Evolutionary conservation across 371 early-diverging fungal genomes (phyloP).

Genomic region (Haplosporangium sp.): DNA sequence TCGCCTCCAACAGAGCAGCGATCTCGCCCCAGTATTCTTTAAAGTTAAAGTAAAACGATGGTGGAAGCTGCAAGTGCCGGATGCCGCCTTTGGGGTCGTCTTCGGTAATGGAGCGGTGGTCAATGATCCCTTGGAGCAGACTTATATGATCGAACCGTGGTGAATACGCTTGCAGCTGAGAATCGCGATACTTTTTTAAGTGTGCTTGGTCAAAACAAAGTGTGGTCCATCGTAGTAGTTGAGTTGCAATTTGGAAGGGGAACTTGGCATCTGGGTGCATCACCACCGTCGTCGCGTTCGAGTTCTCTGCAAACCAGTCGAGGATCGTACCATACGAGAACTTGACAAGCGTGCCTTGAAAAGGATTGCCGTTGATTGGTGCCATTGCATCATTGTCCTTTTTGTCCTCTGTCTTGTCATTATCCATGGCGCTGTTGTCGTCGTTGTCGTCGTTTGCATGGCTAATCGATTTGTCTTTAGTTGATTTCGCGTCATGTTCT

Average conservation of each 20-base stretch:
- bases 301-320: slow-evolving; percentile 28
- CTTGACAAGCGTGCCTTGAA: slow-evolving; percentile 3
- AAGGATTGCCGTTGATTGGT: background rate
- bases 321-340: slow-evolving; percentile 23
- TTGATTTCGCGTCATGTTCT: background rate
- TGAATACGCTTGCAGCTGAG: background rate
- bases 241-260: background rate
- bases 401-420: background rate
- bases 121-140: slow-evolving; percentile 10
- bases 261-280: slow-evolving; percentile 11
- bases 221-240: slow-evolving; percentile 11
- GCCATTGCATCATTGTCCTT: background rate
- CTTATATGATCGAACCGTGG: slow-evolving; percentile 4
- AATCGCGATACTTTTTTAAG: background rate
- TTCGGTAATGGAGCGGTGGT: background rate
- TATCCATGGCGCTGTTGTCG: background rate
- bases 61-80: slow-evolving; percentile 20
- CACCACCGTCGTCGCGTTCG: slow-evolving; percentile 11
- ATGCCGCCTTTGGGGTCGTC: background rate
- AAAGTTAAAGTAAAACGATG: background rate
- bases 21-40: background rate
- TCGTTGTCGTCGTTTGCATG: background rate
- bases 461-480: background rate
- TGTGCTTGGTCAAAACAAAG: slow-evolving; percentile 8
- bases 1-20: background rate